Evolutionary conservation across 345 rosid genomes (phyloP).

Genomic region (Eucalyptus coolabah): DNA sequence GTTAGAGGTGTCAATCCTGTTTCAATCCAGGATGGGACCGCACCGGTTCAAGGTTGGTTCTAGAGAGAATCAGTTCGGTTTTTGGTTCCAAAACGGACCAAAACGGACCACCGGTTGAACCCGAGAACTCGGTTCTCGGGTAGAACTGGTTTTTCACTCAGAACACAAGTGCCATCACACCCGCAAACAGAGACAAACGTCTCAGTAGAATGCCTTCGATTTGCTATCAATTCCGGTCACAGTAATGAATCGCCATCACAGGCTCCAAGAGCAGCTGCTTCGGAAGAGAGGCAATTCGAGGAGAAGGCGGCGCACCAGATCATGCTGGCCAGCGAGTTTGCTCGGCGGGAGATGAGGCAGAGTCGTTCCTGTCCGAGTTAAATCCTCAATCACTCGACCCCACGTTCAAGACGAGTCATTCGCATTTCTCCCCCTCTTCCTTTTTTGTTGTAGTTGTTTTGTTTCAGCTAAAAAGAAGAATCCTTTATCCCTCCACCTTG

Average conservation of each 20-base stretch:
- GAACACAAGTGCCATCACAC: background rate
- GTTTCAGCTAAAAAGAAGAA: constrained; percentile 2
- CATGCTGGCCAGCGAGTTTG: background rate
- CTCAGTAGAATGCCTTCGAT: background rate
- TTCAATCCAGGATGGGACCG: too few species aligned
- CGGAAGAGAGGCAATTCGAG: background rate
- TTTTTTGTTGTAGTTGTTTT: constrained; percentile 13
- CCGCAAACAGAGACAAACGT: background rate
- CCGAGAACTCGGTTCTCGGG: background rate
- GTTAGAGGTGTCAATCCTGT: background rate
- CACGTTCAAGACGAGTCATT: background rate
- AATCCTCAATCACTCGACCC: constrained; percentile 33
- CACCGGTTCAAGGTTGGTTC: background rate
- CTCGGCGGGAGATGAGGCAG: constrained; percentile 17
- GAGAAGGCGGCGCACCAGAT: background rate
- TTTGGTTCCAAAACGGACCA: background rate
- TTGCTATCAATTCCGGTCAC: background rate
- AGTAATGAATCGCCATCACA: background rate
- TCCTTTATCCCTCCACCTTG: background rate
- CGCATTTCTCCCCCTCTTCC: constrained; percentile 40
- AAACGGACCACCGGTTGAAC: too few species aligned
- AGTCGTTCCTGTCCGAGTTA: constrained; percentile 32
- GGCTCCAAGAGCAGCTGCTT: background rate
- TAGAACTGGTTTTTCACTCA: background rate
- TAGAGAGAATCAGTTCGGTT: background rate